phyloP scores from a whole-genome alignment of 768 basidiomycete genomes.

The Collybiopsis luxurians region DNA sequence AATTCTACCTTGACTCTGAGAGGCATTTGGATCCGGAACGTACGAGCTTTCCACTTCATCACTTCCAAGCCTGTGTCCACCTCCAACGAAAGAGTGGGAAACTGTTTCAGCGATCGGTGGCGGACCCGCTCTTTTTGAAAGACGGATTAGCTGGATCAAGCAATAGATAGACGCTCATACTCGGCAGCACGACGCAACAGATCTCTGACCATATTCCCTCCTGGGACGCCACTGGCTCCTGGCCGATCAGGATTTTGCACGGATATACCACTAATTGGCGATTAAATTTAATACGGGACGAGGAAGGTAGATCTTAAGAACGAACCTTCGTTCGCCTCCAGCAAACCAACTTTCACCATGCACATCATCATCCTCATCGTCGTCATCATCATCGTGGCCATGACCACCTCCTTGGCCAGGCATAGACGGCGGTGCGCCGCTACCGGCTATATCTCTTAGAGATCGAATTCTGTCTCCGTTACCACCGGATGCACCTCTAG shows the following conservation, averaged over 20 bases:
- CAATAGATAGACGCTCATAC: constrained; percentile 33
- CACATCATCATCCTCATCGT: constrained; percentile 47
- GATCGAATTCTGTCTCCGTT: constrained; percentile 32
- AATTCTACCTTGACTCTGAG: neutral
- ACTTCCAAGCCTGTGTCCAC: constrained; percentile 83
- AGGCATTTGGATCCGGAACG: constrained; percentile 68
- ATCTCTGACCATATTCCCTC: constrained; percentile 62
- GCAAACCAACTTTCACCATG: constrained; percentile 79
- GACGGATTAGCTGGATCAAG: constrained; percentile 1
- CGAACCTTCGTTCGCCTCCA: constrained; percentile 86
- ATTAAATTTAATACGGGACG: neutral
- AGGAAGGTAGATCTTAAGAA: neutral
- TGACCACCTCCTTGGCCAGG: constrained; percentile 17
- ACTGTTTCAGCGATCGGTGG: constrained; percentile 19
- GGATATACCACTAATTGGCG: constrained; percentile 70
- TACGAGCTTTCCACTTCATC: constrained; percentile 82
- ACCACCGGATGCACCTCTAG: constrained; percentile 7
- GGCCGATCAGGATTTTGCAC: constrained; percentile 78
- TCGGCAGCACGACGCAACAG: constrained; percentile 79
- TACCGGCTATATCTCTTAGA: constrained; percentile 26
- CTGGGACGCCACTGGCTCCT: constrained; percentile 34
- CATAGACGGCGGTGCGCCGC: constrained; percentile 10
- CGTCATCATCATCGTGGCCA: constrained; percentile 47
- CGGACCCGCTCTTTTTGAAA: constrained; percentile 34
- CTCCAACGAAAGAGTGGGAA: constrained; percentile 51